Evolutionary conservation across 768 basidiomycete genomes (phyloP).

Genomic region (Hydnomerulius pinastri): DNA sequence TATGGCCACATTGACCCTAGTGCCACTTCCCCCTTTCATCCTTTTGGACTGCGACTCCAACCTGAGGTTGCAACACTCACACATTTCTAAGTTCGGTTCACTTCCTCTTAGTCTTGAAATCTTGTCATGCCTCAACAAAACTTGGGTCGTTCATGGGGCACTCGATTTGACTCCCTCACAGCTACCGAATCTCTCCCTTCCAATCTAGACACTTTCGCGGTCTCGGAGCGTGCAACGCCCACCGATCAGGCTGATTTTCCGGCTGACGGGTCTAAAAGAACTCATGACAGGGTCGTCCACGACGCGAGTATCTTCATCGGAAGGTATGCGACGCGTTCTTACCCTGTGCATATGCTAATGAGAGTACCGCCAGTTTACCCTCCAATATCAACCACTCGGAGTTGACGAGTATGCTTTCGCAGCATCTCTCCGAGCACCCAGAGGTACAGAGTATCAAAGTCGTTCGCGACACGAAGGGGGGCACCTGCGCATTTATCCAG

Average conservation of each 20-base stretch:
- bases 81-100: conserved; percentile 21
- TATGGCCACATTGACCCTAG: conserved; percentile 23
- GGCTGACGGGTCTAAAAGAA: conserved; percentile 33
- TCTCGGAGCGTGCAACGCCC: conserved; percentile 12
- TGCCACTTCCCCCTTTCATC: conserved; percentile 12
- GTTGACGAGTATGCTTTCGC: conserved; percentile 57
- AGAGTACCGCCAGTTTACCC: conserved; percentile 54
- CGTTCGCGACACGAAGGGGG: conserved; percentile 73
- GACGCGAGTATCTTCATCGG: conserved; percentile 86
- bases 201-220: conserved; percentile 24
- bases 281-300: conserved; percentile 54
- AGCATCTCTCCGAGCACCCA: conserved; percentile 66
- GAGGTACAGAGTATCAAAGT: conserved; percentile 70
- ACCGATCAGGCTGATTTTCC: conserved; percentile 12
- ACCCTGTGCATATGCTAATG: conserved; percentile 6
- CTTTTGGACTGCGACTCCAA: conserved; percentile 7
- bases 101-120: conserved; percentile 16
- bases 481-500: conserved; percentile 84
- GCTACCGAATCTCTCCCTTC: conserved; percentile 50
- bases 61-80: neutral
- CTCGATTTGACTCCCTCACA: conserved; percentile 67
- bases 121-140: conserved; percentile 48
- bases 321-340: conserved; percentile 48
- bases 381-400: conserved; percentile 65
- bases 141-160: conserved; percentile 62